phyloP scores from a whole-genome alignment of 1,139 yeast genomes.

The Scheffersomyces titani region DNA sequence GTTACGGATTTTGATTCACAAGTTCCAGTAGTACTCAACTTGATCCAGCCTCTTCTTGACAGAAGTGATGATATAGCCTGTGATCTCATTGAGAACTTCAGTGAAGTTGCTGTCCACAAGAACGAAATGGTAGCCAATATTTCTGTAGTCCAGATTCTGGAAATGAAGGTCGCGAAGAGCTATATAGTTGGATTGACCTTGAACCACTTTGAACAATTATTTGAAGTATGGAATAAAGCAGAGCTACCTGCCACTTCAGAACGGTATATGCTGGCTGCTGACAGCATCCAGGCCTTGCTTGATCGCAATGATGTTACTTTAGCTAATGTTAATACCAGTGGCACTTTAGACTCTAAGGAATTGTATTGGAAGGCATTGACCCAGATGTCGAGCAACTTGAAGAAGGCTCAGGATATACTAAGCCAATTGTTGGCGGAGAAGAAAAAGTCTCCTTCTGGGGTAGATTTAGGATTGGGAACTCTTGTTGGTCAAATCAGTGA shows the following conservation, averaged over 20 bases:
- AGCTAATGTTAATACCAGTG: slow-evolving; percentile 10
- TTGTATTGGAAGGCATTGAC: slow-evolving; percentile 42
- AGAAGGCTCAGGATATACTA: slow-evolving; percentile 39
- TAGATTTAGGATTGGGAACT: slow-evolving; percentile 32
- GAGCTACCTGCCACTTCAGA: slow-evolving; percentile 32
- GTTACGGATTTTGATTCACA: slow-evolving; percentile 3
- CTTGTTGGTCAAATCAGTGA: slow-evolving; percentile 44
- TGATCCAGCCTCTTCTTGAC: slow-evolving; percentile 18
- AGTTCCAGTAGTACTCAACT: slow-evolving; percentile 2
- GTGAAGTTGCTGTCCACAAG: slow-evolving; percentile 19
- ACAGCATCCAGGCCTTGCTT: slow-evolving; percentile 44
- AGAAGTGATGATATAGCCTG: slow-evolving; percentile 22
- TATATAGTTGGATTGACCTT: slow-evolving; percentile 22
- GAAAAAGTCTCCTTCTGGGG: slow-evolving; percentile 18
- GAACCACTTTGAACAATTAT: slow-evolving; percentile 16
- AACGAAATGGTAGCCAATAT: slow-evolving; percentile 29
- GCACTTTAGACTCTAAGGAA: slow-evolving; percentile 5
- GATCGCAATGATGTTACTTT: slow-evolving; percentile 34
- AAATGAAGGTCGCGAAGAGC: slow-evolving; percentile 24
- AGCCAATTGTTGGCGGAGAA: slow-evolving; percentile 18
- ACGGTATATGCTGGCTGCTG: slow-evolving; percentile 41
- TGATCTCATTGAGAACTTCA: slow-evolving; percentile 24
- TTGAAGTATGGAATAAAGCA: slow-evolving; percentile 26
- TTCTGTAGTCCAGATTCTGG: slow-evolving; percentile 23
- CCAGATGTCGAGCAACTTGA: slow-evolving; percentile 37